Base-by-base conservation (phyloP, 2,329 filamentous ascomycete genomes). In the Xylariaceae sp. region DNA sequence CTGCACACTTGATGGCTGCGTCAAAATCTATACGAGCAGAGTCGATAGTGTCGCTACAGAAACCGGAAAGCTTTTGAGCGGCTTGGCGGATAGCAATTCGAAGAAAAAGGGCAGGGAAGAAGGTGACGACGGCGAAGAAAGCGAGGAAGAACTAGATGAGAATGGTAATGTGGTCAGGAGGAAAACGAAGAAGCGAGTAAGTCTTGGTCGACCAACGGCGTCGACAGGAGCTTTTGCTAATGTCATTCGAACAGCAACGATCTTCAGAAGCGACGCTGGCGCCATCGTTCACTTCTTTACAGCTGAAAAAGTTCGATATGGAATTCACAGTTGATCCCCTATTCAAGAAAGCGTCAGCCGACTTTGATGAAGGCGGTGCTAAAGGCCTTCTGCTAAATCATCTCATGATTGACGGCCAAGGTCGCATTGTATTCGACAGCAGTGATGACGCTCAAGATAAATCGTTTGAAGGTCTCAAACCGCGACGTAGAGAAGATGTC, bases 331-430 rank as follows among this genome's bases (percentile, higher is more conserved):
- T 98, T 4, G 93, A 98, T 59, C 93, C 93, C 2, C 69, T 98
- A n/a, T 98, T 98, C 77, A 98, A 98, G 61, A 98, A 98, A 61
- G 91, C 91, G 1, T 95, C 91, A 4, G 93, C 93, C 33, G 93
- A 98, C 68, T 98, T 98, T 52, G 93, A 98, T 60, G 93, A 98
- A 68, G 93, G 93, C 16, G 93, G 93, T 42, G 93, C 93, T 42
- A 98, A 97, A 65, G 93, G 93, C 16, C 73, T 98, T 32, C 74
- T 98, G 16, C 76, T 98, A 24, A 98, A 98, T 59, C 91, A 98
- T 64, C 74, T 98, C n/a, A 88, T 91, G 59, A 96, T 98, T 50
- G 93, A 98, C 64, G 79, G 81, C 2, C 81, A 89, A 50, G 93
- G 93, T 32, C 81, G 91, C 28, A 98, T 98, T 48, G 90, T 98